Conservation (phyloP, 345 rosid species). For the Carallia pectinifolia region DNA sequence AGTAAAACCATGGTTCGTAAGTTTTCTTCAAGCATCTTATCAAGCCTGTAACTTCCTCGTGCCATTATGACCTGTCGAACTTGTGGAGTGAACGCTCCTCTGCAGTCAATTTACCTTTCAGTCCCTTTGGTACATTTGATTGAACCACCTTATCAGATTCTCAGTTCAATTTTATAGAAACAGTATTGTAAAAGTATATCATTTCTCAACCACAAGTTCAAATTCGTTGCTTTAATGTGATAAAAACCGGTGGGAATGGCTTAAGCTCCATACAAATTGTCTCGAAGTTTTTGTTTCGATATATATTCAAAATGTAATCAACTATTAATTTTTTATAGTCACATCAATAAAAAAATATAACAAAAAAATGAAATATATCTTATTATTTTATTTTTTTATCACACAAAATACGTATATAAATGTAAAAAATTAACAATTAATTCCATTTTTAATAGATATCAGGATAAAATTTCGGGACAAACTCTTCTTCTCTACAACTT, state of each 20-base stretch:
- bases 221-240: conserved; percentile 1
- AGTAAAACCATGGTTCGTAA: conserved; percentile 23
- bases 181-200: not conserved
- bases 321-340: no score
- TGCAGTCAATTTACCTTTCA: not conserved
- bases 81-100: conserved; percentile 7
- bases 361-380: no score
- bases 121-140: not conserved
- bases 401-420: no score
- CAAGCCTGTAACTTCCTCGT: conserved; percentile 28
- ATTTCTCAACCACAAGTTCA: conserved; percentile 35
- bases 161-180: not conserved
- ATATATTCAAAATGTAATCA: no score
- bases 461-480: no score
- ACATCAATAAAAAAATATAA: no score
- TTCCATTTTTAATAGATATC: no score
- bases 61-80: not conserved
- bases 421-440: no score
- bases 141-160: conserved; percentile 11
- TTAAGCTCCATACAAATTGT: no score
- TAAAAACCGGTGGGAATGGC: not conserved
- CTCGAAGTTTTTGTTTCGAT: no score
- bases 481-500: no score
- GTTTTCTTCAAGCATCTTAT: conserved; percentile 23
- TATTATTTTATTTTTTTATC: no score